phyloP scores from a whole-genome alignment of 1,284 basidiomycete genomes.

The Microbotryum intermedium region DNA sequence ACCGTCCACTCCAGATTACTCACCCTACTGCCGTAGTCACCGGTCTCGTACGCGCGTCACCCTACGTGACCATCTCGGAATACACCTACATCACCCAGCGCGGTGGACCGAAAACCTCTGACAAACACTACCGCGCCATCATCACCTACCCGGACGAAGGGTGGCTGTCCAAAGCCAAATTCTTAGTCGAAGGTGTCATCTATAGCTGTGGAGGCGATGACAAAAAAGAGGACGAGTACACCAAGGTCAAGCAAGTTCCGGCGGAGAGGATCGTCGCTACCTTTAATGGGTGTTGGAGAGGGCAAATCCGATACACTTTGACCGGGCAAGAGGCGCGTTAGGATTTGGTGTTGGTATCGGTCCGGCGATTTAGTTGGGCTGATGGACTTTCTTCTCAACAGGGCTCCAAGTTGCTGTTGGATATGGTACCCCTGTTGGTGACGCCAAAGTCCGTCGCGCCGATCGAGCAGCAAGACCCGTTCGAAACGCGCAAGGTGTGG shows the following conservation, averaged over 20 bases:
- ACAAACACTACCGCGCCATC: constrained; percentile 61
- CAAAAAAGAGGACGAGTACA: constrained; percentile 48
- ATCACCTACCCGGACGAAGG: constrained; percentile 96
- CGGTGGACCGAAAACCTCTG: constrained; percentile 30
- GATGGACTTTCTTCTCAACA: constrained; percentile 20
- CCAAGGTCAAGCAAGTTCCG: constrained; percentile 83
- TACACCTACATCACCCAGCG: constrained; percentile 71
- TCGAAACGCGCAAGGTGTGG: constrained; percentile 86
- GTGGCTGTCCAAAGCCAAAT: constrained; percentile 85
- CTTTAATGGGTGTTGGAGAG: constrained; percentile 83
- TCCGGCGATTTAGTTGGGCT: background rate
- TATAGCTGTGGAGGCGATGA: constrained; percentile 55
- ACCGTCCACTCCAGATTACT: constrained; percentile 53
- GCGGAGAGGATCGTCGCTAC: constrained; percentile 63
- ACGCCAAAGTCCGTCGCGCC: constrained; percentile 79
- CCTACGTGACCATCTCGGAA: constrained; percentile 80
- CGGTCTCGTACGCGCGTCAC: constrained; percentile 77
- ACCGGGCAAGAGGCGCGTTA: constrained; percentile 50
- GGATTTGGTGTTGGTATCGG: constrained; percentile 22
- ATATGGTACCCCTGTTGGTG: constrained; percentile 63
- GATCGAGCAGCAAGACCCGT: constrained; percentile 62
- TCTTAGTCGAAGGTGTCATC: constrained; percentile 79
- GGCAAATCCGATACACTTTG: constrained; percentile 68
- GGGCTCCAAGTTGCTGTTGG: constrained; percentile 65
- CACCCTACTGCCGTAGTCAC: constrained; percentile 67